phyloP scores from a whole-genome alignment of 78 protist species.

The Dictyostelium brefeldianum region DNA sequence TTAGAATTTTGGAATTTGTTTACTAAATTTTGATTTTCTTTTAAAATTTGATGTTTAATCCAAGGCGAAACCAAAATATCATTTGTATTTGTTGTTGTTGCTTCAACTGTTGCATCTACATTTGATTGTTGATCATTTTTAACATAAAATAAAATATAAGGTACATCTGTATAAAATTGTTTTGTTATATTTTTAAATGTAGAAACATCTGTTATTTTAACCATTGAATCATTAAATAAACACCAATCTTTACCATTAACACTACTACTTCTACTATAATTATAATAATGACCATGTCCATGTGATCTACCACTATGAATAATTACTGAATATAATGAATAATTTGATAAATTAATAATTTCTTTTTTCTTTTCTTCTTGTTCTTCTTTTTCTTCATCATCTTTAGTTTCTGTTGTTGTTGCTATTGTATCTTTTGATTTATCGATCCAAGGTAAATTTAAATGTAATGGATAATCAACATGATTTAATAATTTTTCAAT shows the following conservation, averaged over 20 bases:
- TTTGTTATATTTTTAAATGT: conserved; percentile 11
- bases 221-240: conserved; percentile 42
- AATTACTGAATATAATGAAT: conserved; percentile 34
- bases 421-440: not conserved
- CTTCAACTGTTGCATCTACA: not conserved
- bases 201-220: conserved; percentile 10
- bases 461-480: conserved; percentile 24
- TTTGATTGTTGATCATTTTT: not conserved
- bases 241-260: conserved; percentile 41
- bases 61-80: not conserved
- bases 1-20: not conserved
- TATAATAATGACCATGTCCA: conserved; percentile 36
- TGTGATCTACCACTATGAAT: conserved; percentile 36
- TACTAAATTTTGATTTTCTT: not conserved
- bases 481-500: conserved; percentile 29
- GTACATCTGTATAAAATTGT: conserved; percentile 32
- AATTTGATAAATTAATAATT: not conserved
- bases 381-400: not conserved
- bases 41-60: not conserved
- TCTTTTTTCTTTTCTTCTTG: not conserved
- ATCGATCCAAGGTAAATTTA: not conserved
- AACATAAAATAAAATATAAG: conserved; percentile 48
- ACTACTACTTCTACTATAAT: conserved; percentile 3
- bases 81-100: not conserved
- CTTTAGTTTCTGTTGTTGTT: not conserved